Evolutionary conservation across 768 basidiomycete species (phyloP).

Genomic region (Hortiboletus campestris): DNA sequence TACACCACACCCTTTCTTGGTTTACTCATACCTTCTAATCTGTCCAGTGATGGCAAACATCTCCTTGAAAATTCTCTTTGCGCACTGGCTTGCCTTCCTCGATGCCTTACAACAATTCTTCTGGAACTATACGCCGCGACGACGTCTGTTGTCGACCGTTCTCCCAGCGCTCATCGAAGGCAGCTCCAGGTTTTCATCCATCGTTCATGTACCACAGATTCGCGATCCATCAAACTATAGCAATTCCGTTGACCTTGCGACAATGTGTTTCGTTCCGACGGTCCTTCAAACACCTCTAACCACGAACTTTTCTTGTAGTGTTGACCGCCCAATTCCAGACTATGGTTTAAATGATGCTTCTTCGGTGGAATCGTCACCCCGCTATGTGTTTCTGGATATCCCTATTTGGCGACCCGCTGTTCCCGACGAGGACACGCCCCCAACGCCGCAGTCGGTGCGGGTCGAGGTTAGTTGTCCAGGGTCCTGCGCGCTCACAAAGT

Average conservation of each 20-base stretch:
- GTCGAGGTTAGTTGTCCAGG: conserved; percentile 1
- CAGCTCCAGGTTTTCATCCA: background rate
- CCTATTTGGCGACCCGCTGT: background rate
- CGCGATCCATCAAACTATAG: background rate
- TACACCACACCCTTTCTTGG: background rate
- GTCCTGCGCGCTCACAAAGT: background rate
- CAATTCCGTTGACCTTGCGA: background rate
- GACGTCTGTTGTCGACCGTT: conserved; percentile 9
- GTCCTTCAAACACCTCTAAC: background rate
- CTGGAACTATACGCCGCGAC: conserved; percentile 5
- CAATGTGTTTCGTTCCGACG: conserved; percentile 5
- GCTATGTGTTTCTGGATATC: background rate
- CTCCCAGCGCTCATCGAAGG: conserved; percentile 6
- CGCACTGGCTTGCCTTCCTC: conserved; percentile 16
- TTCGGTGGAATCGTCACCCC: background rate
- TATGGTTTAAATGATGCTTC: background rate
- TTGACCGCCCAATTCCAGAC: background rate
- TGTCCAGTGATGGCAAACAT: background rate
- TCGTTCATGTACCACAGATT: background rate
- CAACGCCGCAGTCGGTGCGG: too few species aligned
- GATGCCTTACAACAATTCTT: conserved; percentile 10
- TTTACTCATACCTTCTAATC: background rate
- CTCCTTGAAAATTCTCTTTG: conserved; percentile 5
- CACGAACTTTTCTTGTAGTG: conserved; percentile 4
- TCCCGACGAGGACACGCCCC: background rate